These are phyloP conservation scores for Rhizopus arrhizus DNA, from an alignment of 371 early-diverging fungal genomes.

Conservation along the genomic window DNA sequence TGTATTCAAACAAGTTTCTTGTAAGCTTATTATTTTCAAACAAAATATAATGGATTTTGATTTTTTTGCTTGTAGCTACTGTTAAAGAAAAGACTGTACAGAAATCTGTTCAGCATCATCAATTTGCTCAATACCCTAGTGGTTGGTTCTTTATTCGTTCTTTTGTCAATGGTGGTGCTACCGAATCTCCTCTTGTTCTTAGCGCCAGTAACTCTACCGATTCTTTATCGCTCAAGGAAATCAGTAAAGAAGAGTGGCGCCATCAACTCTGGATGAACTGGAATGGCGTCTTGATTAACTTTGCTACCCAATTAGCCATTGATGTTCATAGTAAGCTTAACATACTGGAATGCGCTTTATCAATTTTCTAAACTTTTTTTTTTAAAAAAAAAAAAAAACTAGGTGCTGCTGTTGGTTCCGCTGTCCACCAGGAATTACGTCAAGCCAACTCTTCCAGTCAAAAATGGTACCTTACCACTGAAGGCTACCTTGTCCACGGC, in stretches of 20 bases:
- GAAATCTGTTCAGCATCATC: constrained; percentile 35
- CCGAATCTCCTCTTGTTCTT: constrained; percentile 30
- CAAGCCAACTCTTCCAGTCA: constrained; percentile 24
- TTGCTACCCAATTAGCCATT: constrained; percentile 51
- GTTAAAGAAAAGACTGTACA: constrained; percentile 30
- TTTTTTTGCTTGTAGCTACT: constrained; percentile 10
- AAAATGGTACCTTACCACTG: constrained; percentile 34
- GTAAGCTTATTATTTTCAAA: constrained; percentile 17
- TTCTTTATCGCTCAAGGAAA: constrained; percentile 19
- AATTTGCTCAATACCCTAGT: constrained; percentile 45
- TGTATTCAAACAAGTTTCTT: constrained; percentile 43
- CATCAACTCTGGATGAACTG: constrained; percentile 57
- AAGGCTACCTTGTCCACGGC: constrained; percentile 27
- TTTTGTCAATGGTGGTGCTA: constrained; percentile 19
- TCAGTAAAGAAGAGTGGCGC: constrained; percentile 39
- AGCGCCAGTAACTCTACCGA: constrained; percentile 28
- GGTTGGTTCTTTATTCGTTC: constrained; percentile 53
- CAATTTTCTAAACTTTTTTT: neutral
- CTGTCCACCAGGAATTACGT: constrained; percentile 23
- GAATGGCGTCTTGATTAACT: constrained; percentile 56
- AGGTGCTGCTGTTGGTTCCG: constrained; percentile 30
- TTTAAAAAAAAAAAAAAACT: neutral
- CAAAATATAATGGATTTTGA: neutral
- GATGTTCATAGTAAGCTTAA: constrained; percentile 31
- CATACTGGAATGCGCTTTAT: neutral